phyloP scores from a whole-genome alignment of 805 yeast species.

The Schwanniomyces pseudopolymorphus region DNA sequence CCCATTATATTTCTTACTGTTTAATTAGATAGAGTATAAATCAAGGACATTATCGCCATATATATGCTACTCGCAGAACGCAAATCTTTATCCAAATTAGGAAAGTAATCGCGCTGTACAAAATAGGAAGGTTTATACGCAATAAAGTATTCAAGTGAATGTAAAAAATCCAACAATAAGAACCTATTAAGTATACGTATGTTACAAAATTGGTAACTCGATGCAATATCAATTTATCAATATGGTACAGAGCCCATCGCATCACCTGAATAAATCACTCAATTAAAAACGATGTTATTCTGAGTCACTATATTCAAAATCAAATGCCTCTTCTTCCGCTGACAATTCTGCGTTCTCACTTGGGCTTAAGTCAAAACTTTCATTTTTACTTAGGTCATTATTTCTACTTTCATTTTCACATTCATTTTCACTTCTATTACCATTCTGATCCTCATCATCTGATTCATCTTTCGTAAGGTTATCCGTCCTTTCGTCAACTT shows the following conservation, averaged over 20 bases:
- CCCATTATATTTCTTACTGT: background rate
- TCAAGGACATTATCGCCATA: background rate
- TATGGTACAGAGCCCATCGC: background rate
- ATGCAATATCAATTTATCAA: background rate
- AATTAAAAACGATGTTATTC: constrained; percentile 7
- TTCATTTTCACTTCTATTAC: background rate
- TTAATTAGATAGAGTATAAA: background rate
- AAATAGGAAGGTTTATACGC: background rate
- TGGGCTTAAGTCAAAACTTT: no score
- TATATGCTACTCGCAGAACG: background rate
- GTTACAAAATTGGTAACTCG: background rate
- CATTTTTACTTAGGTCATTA: no score
- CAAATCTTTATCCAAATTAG: background rate
- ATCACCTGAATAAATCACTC: background rate
- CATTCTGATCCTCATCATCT: no score
- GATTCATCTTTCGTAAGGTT: no score
- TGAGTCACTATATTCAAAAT: constrained; percentile 42
- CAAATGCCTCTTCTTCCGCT: constrained; percentile 36
- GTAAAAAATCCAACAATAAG: no score
- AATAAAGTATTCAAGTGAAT: no score
- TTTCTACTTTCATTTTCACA: background rate
- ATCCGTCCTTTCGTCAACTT: background rate
- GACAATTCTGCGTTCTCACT: background rate
- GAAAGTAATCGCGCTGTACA: background rate
- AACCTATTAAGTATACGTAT: no score